These are phyloP conservation scores for Hyphopichia pseudoburtonii DNA, from an alignment of 1,139 yeast genomes.

Conservation along the genomic window DNA sequence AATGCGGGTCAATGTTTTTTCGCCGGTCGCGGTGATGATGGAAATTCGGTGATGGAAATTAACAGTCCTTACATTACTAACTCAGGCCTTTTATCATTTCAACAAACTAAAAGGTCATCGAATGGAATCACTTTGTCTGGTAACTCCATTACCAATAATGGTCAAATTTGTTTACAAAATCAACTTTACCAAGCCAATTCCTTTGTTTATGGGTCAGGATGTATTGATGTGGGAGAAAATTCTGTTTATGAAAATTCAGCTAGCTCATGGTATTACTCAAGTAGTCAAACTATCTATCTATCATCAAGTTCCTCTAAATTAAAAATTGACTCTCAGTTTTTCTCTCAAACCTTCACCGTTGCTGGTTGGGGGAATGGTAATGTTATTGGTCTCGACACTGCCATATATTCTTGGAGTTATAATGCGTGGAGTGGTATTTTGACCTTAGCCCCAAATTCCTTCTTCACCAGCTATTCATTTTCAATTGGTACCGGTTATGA, in stretches of 20 bases:
- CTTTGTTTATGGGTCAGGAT: conserved; percentile 15
- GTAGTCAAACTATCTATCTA: conserved; percentile 12
- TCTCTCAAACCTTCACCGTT: conserved; percentile 17
- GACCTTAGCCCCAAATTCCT: too few species aligned
- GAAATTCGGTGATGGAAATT: conserved; percentile 12
- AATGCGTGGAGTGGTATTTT: conserved; percentile 14
- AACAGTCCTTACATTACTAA: too few species aligned
- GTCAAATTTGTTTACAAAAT: conserved; percentile 16
- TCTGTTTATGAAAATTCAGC: conserved; percentile 11
- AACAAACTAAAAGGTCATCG: conserved; percentile 17
- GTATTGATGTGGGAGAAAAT: conserved; percentile 15
- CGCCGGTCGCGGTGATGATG: background rate
- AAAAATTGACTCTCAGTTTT: conserved; percentile 11
- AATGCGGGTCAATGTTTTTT: conserved; percentile 5
- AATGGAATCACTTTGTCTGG: conserved; percentile 16
- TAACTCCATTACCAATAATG: conserved; percentile 11
- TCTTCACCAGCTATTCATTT: too few species aligned
- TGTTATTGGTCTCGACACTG: conserved; percentile 12
- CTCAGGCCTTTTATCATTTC: conserved; percentile 13
- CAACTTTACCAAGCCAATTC: conserved; percentile 13
- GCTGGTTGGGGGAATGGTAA: conserved; percentile 22
- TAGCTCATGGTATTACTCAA: conserved; percentile 7
- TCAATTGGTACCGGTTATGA: too few species aligned
- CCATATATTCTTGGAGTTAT: conserved; percentile 10
- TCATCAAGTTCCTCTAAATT: conserved; percentile 8